phyloP scores from a whole-genome alignment of 202 grass and related monocot species.

The Alloteropsis angusta region DNA sequence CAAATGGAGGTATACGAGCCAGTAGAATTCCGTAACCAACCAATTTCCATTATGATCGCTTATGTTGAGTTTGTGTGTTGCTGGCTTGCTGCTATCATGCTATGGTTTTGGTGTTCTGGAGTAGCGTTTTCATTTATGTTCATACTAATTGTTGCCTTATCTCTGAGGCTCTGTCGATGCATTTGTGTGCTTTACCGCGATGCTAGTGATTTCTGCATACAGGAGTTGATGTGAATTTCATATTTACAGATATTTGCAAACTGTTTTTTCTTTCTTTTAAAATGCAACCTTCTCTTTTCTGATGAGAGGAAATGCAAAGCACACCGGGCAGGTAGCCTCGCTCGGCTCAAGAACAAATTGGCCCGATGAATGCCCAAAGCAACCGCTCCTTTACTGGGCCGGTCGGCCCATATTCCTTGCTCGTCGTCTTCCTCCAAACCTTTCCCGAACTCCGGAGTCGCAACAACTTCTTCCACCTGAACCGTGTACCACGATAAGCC shows the following conservation, averaged over 20 bases:
- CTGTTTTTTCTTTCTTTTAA: not conserved
- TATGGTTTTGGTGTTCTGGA: not conserved
- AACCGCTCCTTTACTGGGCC: not conserved
- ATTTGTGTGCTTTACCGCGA: not conserved
- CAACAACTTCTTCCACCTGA: constrained; percentile 11
- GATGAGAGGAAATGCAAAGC: not conserved
- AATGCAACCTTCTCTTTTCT: not conserved
- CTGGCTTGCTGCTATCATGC: no score
- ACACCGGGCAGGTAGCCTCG: no score
- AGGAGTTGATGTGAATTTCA: not conserved
- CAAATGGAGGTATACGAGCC: not conserved
- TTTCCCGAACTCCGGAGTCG: constrained; percentile 4
- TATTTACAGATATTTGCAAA: not conserved
- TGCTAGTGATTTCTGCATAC: not conserved
- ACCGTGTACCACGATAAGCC: constrained; percentile 36
- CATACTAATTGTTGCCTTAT: not conserved
- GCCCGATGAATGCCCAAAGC: not conserved
- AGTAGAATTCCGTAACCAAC: not conserved
- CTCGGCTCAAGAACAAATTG: not conserved
- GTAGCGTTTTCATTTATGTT: not conserved
- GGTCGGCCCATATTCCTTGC: not conserved
- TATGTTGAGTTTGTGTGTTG: not conserved
- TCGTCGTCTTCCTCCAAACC: not conserved
- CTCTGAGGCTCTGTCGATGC: not conserved
- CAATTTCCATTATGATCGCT: not conserved